Conservation (phyloP, 225 moss, liverwort and hornwort species). For the Marchantia polymorpha region DNA sequence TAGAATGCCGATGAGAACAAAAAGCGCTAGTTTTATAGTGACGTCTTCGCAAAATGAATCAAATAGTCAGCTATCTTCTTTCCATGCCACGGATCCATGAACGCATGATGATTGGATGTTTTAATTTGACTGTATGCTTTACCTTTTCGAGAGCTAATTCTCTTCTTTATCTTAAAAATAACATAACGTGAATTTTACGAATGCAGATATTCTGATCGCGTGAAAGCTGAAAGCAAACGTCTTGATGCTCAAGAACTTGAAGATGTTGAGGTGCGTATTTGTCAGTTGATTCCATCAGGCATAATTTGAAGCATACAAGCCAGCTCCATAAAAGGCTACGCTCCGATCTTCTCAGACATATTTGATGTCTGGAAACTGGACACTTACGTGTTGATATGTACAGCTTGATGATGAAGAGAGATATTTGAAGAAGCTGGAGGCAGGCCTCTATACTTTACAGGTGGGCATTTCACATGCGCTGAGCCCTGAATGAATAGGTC, state of each 20-base stretch:
- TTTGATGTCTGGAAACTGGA: too few species aligned
- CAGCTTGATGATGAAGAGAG: constrained; percentile 97
- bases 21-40: neutral
- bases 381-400: neutral
- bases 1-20: neutral
- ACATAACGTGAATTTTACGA: neutral
- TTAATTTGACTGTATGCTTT: too few species aligned
- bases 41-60: neutral
- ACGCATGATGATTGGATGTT: too few species aligned
- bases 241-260: constrained; percentile 67
- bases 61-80: neutral
- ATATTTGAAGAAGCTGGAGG: constrained; percentile 88
- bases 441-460: constrained; percentile 91
- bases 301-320: neutral
- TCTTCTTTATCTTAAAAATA: too few species aligned
- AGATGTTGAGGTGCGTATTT: constrained; percentile 62
- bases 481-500: neutral
- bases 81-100: too few species aligned
- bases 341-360: neutral
- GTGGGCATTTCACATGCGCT: constrained; percentile 25
- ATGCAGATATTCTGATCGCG: constrained; percentile 85
- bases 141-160: too few species aligned
- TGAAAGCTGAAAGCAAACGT: constrained; percentile 74
- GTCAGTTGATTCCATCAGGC: neutral
- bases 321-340: neutral